Percentiles rank a stretch among this genome's conserved stretches.
These are phyloP conservation scores for Kodamaea leandrae DNA, from an alignment of 805 yeast species.

Conservation along the genomic window DNA sequence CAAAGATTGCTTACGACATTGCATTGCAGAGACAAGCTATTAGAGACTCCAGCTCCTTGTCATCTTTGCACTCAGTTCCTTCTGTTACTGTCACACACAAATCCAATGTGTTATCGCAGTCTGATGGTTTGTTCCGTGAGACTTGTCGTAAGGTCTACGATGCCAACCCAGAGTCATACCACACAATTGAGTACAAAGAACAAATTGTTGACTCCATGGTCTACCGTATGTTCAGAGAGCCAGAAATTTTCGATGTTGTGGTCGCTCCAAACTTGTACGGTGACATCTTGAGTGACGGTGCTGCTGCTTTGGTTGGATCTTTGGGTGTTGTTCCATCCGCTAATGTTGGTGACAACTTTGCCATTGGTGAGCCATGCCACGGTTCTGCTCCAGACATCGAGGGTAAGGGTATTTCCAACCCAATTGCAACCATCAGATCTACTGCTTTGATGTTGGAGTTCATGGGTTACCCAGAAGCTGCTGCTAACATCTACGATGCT, in stretches of 20 bases:
- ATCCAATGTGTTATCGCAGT: conserved; percentile 86
- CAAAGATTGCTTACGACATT: conserved; percentile 86
- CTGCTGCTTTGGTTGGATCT: conserved; percentile 97
- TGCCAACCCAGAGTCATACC: conserved; percentile 55
- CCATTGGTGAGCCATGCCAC: conserved; percentile 98
- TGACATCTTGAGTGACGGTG: conserved; percentile 95
- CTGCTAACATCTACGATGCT: conserved; percentile 88
- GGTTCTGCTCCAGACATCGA: conserved; percentile 99
- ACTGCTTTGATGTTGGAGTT: conserved; percentile 97
- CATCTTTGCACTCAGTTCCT: conserved; percentile 46
- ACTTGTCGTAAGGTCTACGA: conserved; percentile 62
- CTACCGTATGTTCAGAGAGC: conserved; percentile 97
- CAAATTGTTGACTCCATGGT: conserved; percentile 99
- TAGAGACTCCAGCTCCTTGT: conserved; percentile 53
- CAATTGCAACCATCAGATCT: conserved; percentile 96
- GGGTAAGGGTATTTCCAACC: conserved; percentile 92
- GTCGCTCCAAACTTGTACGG: conserved; percentile 99
- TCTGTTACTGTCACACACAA: conserved; percentile 92
- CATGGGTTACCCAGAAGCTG: conserved; percentile 86
- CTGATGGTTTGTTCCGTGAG: conserved; percentile 97
- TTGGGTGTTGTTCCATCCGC: conserved; percentile 98
- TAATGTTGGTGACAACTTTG: conserved; percentile 93
- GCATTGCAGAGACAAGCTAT: conserved; percentile 86
- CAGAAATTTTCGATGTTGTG: conserved; percentile 93
- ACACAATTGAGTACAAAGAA: conserved; percentile 71